Evolutionary conservation across 805 yeast species (phyloP).

Genomic region (Saccharomycopsis fibuligera): DNA sequence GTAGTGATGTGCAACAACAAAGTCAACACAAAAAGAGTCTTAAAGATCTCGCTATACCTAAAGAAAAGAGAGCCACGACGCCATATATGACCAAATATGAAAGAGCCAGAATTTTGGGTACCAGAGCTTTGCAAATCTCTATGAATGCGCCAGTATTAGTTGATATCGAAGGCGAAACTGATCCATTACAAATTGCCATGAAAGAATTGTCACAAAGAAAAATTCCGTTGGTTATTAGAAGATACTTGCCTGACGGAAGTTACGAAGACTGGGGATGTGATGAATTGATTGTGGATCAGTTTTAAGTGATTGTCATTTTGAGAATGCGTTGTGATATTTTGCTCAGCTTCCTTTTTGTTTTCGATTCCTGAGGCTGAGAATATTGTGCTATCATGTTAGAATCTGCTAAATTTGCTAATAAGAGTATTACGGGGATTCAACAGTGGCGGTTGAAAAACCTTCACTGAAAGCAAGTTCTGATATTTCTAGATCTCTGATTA

Average conservation of each 20-base stretch:
- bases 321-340: too few species aligned
- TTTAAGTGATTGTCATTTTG: too few species aligned
- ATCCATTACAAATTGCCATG: conserved; percentile 95
- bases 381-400: too few species aligned
- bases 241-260: conserved; percentile 95
- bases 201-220: conserved; percentile 92
- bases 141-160: conserved; percentile 98
- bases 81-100: conserved; percentile 99
- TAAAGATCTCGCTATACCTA: conserved; percentile 81
- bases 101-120: conserved; percentile 94
- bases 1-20: conserved; percentile 37
- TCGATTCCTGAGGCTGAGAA: too few species aligned
- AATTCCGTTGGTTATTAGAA: conserved; percentile 90
- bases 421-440: too few species aligned
- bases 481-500: too few species aligned
- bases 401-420: too few species aligned
- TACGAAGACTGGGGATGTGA: conserved; percentile 99
- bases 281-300: conserved; percentile 78
- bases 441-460: too few species aligned
- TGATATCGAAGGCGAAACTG: conserved; percentile 98
- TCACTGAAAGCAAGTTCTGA: too few species aligned
- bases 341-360: too few species aligned
- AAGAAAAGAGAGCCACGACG: conserved; percentile 84
- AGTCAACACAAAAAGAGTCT: conserved; percentile 52
- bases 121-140: conserved; percentile 94